Evolutionary conservation across 1,139 yeast genomes (phyloP).

Genomic region (Sugiyamaella pinicola): DNA sequence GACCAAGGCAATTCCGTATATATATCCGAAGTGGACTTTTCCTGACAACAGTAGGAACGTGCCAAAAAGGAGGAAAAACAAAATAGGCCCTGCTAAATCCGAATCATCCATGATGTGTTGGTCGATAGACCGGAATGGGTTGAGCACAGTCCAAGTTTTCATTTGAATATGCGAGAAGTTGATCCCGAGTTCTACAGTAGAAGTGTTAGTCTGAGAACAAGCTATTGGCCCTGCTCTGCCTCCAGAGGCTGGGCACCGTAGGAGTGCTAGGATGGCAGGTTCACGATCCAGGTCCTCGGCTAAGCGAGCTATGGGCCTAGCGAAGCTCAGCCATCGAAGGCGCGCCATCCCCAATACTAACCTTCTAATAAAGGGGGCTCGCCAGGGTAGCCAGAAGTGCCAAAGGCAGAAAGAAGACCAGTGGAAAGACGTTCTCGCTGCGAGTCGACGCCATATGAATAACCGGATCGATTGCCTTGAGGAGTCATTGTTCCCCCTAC

Average conservation of each 20-base stretch:
- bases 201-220: background rate
- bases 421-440: constrained; percentile 58
- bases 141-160: constrained; percentile 85
- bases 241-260: too few relatives aligned
- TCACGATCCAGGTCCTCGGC: too few relatives aligned
- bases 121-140: constrained; percentile 66
- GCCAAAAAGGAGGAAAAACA: constrained; percentile 90
- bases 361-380: constrained; percentile 86
- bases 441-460: constrained; percentile 32
- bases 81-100: constrained; percentile 92
- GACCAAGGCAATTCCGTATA: constrained; percentile 91
- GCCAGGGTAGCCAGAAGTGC: constrained; percentile 90
- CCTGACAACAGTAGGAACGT: constrained; percentile 80
- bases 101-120: constrained; percentile 86
- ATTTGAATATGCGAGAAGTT: constrained; percentile 82
- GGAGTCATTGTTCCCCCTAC: constrained; percentile 32
- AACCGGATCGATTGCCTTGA: constrained; percentile 25
- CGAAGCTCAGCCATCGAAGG: too few relatives aligned
- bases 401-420: constrained; percentile 89
- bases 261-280: too few relatives aligned
- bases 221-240: too few relatives aligned
- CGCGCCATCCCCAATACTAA: constrained; percentile 22
- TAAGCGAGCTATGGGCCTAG: too few relatives aligned
- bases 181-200: constrained; percentile 70
- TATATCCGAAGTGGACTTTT: constrained; percentile 93